Conservation (phyloP, 768 basidiomycete genomes). For the Suillus weaverae region DNA sequence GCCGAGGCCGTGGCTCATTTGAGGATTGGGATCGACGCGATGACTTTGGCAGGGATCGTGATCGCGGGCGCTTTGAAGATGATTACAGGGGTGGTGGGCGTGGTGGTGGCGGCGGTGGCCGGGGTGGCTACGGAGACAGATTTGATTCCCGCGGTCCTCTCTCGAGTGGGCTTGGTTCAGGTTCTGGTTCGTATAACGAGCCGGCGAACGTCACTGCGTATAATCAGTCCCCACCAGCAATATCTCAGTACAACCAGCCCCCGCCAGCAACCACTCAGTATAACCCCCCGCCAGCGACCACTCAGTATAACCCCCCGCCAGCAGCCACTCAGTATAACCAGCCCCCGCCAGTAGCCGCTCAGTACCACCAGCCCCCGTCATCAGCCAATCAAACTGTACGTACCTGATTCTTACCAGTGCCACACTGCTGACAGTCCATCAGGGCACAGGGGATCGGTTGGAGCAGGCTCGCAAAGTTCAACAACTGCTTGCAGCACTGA, state of each 20-base stretch:
- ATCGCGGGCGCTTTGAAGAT: slow-evolving; percentile 35
- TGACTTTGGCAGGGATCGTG: slow-evolving; percentile 41
- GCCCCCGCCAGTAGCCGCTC: slow-evolving; percentile 15
- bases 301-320: slow-evolving; percentile 24
- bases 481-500: slow-evolving; percentile 78
- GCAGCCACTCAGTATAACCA: slow-evolving; percentile 26
- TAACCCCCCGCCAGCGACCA: slow-evolving; percentile 19
- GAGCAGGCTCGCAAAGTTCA: slow-evolving; percentile 89
- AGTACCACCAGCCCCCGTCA: slow-evolving; percentile 29
- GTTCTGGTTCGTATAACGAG: slow-evolving; percentile 24
- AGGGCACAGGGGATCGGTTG: slow-evolving; percentile 73
- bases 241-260: not conserved
- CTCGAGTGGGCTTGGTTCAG: slow-evolving; percentile 12
- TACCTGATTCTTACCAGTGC: slow-evolving; percentile 1
- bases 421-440: slow-evolving; percentile 5
- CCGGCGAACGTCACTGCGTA: slow-evolving; percentile 27
- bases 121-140: slow-evolving; percentile 44
- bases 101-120: slow-evolving; percentile 28
- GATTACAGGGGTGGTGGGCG: slow-evolving; percentile 37
- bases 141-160: slow-evolving; percentile 44
- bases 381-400: slow-evolving; percentile 31
- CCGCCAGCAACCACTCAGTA: slow-evolving; percentile 25
- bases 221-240: slow-evolving; percentile 23
- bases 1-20: slow-evolving; percentile 32
- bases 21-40: slow-evolving; percentile 45